Base-by-base conservation (phyloP, 176 grass and related monocot species). In the Chrysopogon serrulatus region DNA sequence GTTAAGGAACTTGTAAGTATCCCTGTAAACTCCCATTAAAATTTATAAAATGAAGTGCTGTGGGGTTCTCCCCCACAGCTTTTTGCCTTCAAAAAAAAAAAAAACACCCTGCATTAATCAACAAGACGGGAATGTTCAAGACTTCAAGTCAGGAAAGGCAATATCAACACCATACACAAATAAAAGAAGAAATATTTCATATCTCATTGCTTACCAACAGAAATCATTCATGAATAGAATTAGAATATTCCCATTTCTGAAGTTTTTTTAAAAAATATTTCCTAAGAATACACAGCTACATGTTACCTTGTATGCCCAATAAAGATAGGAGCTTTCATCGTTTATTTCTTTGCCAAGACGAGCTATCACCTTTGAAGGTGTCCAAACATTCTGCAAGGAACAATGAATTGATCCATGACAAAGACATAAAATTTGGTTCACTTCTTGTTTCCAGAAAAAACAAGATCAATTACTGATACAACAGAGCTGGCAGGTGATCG, bases 281-380 rank as follows among this genome's bases (percentile, higher is more conserved):
- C 83, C 0, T 26, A 88, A 42, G 34, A 53, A 76, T 41, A 47
- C 13, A 2, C 2, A 54, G 54, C 13, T 57, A 61, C 21, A 76
- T 26, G 19, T 34, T 87, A 98, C 95, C 95, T 98, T 91, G 63
- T 92, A 91, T 65, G 92, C 91, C 95, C 95, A 98, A 45, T 93
- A 95, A 61, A 98, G 85, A 71, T 93, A 98, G 24, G 95, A 98
- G 13, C 71, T 88, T 84, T 92, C 85, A 23, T 95, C 89, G 37
- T 98, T 93, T 86, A 98, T 98, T 91, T 95, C 91, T 87, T 98
- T 98, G 51, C 95, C 95, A 56, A 98, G 95, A 62, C 85, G 89
- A 71, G 91, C 80, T 70, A 98, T 93, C 78, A 98, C 95, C 77
- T 98, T 98, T 24, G 90, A 98, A 47, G 95, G 95, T 74, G 91